Evolutionary conservation across 2,329 filamentous ascomycete genomes (phyloP).

Genomic region (Massarina eburnea): DNA sequence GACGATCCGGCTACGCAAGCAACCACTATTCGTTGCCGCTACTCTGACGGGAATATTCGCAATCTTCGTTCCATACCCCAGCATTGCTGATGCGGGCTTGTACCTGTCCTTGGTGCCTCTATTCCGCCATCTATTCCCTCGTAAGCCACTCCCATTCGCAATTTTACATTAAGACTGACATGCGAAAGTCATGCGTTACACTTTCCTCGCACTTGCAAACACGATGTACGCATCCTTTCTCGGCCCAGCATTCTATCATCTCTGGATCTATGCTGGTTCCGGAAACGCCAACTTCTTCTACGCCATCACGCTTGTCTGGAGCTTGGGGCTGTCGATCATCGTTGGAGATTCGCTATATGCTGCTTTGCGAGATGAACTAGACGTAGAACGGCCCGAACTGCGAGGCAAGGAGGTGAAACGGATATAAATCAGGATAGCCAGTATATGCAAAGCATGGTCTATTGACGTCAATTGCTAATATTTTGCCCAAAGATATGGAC

Average conservation of each 20-base stretch:
- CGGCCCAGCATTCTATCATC: slow-evolving; percentile 91
- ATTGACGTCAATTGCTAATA: too few relatives aligned
- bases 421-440: slow-evolving; percentile 58
- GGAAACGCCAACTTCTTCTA: slow-evolving; percentile 99
- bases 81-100: slow-evolving; percentile 83
- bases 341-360: slow-evolving; percentile 88
- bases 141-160: slow-evolving; percentile 49
- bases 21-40: slow-evolving; percentile 83
- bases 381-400: slow-evolving; percentile 87
- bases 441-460: too few relatives aligned
- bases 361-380: slow-evolving; percentile 88
- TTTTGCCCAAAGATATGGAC: too few relatives aligned
- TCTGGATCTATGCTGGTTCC: slow-evolving; percentile 98
- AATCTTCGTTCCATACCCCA: slow-evolving; percentile 97
- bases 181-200: slow-evolving; percentile 78
- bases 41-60: slow-evolving; percentile 87
- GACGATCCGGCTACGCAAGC: slow-evolving; percentile 76
- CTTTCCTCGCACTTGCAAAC: slow-evolving; percentile 80
- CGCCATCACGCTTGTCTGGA: slow-evolving; percentile 98
- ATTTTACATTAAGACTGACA: slow-evolving; percentile 8
- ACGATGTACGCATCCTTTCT: slow-evolving; percentile 86
- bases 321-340: slow-evolving; percentile 80
- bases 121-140: slow-evolving; percentile 87
- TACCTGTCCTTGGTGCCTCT: slow-evolving; percentile 82
- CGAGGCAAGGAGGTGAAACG: slow-evolving; percentile 84